Evolutionary conservation across 2,329 filamentous ascomycete genomes (phyloP).

Genomic region (Sclerotinia glacialis): DNA sequence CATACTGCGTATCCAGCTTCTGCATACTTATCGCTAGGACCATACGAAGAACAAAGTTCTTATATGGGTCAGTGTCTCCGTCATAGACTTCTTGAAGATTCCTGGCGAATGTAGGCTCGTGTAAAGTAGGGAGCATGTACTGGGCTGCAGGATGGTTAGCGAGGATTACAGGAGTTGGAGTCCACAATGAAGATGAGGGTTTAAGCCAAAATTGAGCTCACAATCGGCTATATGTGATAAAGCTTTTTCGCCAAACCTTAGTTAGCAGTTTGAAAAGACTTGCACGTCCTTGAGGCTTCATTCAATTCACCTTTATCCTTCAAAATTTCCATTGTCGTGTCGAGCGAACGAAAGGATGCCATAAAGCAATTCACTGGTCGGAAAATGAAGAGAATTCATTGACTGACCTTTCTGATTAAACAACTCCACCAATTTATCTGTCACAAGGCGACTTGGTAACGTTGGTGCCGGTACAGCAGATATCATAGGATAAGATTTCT

Average conservation of each 20-base stretch:
- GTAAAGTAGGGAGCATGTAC: slow-evolving; percentile 80
- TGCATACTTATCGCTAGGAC: slow-evolving; percentile 93
- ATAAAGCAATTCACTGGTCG: slow-evolving; percentile 1
- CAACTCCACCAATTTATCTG: slow-evolving; percentile 76
- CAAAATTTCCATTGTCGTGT: background rate
- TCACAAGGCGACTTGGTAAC: slow-evolving; percentile 70
- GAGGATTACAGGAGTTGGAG: slow-evolving; percentile 12
- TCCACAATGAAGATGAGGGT: slow-evolving; percentile 9
- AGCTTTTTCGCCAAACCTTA: slow-evolving; percentile 7
- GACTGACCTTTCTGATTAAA: slow-evolving; percentile 77
- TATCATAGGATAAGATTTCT: slow-evolving; percentile 86
- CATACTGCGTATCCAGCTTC: slow-evolving; percentile 83
- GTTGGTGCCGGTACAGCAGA: slow-evolving; percentile 76
- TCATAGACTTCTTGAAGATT: slow-evolving; percentile 80
- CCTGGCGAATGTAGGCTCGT: slow-evolving; percentile 73
- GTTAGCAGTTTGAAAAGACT: slow-evolving; percentile 15
- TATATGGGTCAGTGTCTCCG: slow-evolving; percentile 72
- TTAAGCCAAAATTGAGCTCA: slow-evolving; percentile 18
- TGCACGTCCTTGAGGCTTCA: slow-evolving; percentile 3
- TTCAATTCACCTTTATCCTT: slow-evolving; percentile 3
- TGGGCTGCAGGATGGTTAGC: slow-evolving; percentile 58
- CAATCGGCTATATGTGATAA: slow-evolving; percentile 14
- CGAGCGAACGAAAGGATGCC: background rate
- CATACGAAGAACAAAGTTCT: slow-evolving; percentile 86
- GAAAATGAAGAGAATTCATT: slow-evolving; percentile 5